phyloP scores from a whole-genome alignment of 495 filamentous ascomycete genomes.

The Penicillium ochrochloron region DNA sequence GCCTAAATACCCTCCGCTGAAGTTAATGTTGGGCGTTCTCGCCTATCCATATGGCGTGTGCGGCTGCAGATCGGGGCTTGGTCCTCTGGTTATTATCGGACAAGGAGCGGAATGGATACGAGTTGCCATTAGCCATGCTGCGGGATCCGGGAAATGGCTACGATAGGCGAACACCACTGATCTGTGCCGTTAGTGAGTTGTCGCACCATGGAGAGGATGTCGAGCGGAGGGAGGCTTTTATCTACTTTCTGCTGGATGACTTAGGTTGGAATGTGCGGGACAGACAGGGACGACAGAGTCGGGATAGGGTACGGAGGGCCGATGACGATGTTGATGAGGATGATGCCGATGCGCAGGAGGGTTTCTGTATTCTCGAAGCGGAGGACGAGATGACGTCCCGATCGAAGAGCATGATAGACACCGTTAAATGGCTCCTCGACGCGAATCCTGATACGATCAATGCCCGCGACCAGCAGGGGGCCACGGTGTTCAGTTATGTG shows the following conservation, averaged over 20 bases:
- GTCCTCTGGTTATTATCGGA: background rate
- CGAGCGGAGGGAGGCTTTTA: constrained; percentile 3
- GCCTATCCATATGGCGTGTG: background rate
- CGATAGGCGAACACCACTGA: background rate
- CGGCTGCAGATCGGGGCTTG: background rate
- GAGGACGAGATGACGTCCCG: background rate
- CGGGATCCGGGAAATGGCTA: background rate
- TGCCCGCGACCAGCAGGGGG: background rate
- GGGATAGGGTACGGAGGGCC: background rate
- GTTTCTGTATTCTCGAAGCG: background rate
- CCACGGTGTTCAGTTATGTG: background rate
- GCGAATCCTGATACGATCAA: constrained; percentile 2
- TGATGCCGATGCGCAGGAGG: background rate
- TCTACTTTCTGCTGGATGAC: constrained; percentile 2
- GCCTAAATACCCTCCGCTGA: background rate
- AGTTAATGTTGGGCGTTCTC: background rate
- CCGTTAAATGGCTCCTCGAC: background rate
- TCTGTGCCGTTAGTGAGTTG: background rate
- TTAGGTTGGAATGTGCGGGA: background rate
- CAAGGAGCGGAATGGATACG: background rate
- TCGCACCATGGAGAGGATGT: background rate
- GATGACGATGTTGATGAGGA: background rate
- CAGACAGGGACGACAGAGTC: background rate
- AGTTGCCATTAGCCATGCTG: background rate
- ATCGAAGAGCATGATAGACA: background rate